These are phyloP conservation scores for Umbellularia californica DNA, from an alignment of 164 flowering plant species.

Conservation along the genomic window DNA sequence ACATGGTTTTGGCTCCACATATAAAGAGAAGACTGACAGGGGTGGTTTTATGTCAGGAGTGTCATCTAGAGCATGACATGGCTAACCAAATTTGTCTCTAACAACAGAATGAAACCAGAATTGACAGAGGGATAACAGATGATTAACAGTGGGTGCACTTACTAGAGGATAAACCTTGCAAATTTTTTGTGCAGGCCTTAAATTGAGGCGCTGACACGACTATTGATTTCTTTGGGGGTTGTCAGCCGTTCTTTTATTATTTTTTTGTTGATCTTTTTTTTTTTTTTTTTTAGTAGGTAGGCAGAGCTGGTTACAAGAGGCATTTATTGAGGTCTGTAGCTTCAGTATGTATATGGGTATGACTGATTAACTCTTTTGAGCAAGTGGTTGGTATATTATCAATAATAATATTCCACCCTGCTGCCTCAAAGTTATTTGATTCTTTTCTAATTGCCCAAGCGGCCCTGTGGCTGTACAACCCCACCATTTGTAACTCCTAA, in stretches of 20 bases:
- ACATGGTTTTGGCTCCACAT: too few species aligned
- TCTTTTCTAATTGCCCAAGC: neutral
- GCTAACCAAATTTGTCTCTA: neutral
- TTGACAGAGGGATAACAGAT: neutral
- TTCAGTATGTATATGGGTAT: neutral
- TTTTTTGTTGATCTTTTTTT: neutral
- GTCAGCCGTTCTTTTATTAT: constrained; percentile 5
- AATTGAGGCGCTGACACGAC: constrained; percentile 11
- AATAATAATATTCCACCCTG: neutral
- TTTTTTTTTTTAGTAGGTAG: neutral
- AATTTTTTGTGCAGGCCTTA: constrained; percentile 18
- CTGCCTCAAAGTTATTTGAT: neutral
- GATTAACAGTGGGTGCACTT: constrained; percentile 1
- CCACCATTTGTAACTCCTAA: neutral
- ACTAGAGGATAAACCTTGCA: neutral
- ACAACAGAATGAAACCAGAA: neutral
- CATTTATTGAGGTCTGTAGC: neutral
- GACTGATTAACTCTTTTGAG: neutral
- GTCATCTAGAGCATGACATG: neutral
- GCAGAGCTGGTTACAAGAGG: neutral
- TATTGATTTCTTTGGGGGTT: constrained; percentile 2
- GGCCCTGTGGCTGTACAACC: neutral
- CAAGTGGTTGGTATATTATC: neutral
- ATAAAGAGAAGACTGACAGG: too few species aligned
- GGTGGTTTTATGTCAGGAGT: neutral